Evolutionary conservation across 495 filamentous ascomycete genomes (phyloP).

Genomic region (Aspergillus taichungensis): DNA sequence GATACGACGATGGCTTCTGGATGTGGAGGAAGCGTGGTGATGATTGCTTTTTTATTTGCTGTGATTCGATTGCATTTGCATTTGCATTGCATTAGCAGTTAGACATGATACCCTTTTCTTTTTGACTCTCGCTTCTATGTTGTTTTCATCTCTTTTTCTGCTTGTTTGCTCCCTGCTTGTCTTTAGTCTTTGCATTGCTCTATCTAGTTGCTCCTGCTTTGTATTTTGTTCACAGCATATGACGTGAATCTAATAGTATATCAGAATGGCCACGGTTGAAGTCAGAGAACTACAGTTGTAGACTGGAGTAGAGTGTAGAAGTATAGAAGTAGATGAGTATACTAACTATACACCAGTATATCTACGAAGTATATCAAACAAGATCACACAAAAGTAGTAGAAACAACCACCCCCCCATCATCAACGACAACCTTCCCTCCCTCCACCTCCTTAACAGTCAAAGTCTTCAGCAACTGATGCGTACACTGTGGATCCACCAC

Average conservation of each 20-base stretch:
- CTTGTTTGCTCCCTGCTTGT: slow-evolving; percentile 2
- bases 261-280: too few species aligned
- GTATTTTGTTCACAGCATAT: background rate
- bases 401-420: slow-evolving; percentile 8
- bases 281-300: too few species aligned
- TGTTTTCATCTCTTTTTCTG: slow-evolving; percentile 4
- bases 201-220: background rate
- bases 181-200: background rate
- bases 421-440: slow-evolving; percentile 6
- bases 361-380: background rate
- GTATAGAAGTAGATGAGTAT: background rate
- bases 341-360: background rate
- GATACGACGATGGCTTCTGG: slow-evolving; percentile 53
- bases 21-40: slow-evolving; percentile 46
- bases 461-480: slow-evolving; percentile 20
- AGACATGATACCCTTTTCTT: slow-evolving; percentile 1
- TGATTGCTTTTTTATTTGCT: background rate
- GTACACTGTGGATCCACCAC: slow-evolving; percentile 27
- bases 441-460: slow-evolving; percentile 7
- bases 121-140: slow-evolving; percentile 1
- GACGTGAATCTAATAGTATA: too few species aligned
- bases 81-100: too few species aligned
- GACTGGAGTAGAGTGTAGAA: too few species aligned
- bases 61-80: background rate
- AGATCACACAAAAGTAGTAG: slow-evolving; percentile 2